Conservation (phyloP, 176 grass and related monocot species). For the Eragrostis curvula region DNA sequence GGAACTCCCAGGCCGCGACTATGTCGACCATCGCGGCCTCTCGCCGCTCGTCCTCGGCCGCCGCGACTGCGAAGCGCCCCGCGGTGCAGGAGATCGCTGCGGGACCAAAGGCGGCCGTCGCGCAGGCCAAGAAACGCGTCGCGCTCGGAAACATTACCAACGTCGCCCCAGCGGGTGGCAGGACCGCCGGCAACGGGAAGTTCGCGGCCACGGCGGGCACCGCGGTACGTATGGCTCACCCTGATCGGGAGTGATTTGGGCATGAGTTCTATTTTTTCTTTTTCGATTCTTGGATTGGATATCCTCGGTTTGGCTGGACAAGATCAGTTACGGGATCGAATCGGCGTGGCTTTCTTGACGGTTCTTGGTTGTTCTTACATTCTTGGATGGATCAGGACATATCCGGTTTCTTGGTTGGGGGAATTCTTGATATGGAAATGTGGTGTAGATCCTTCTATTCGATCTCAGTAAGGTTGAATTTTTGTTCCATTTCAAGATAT, state of each 20-base stretch:
- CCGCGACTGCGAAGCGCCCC: conserved; percentile 54
- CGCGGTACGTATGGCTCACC: conserved; percentile 42
- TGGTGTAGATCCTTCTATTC: not conserved
- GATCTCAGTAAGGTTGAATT: not conserved
- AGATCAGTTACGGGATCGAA: not conserved
- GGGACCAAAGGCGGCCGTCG: conserved; percentile 39
- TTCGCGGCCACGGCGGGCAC: conserved; percentile 21
- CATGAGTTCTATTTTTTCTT: not conserved
- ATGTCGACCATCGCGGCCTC: conserved; percentile 51
- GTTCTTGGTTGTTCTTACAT: not conserved
- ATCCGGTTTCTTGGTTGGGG: conserved; percentile 6
- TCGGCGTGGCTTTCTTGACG: not conserved
- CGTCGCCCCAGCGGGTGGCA: conserved; percentile 11
- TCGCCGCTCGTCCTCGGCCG: conserved; percentile 44
- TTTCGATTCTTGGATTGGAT: not conserved
- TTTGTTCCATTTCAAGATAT: not conserved
- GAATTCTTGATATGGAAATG: not conserved
- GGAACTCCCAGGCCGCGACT: not conserved
- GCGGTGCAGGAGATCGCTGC: conserved; percentile 43
- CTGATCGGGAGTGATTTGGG: not conserved
- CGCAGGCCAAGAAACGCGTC: conserved; percentile 88
- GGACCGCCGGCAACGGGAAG: conserved; percentile 26
- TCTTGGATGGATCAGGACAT: not conserved
- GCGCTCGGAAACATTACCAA: conserved; percentile 89
- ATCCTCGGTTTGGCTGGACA: not conserved